Conservation (phyloP, 768 basidiomycete species). For the Naganishia friedmannii region DNA sequence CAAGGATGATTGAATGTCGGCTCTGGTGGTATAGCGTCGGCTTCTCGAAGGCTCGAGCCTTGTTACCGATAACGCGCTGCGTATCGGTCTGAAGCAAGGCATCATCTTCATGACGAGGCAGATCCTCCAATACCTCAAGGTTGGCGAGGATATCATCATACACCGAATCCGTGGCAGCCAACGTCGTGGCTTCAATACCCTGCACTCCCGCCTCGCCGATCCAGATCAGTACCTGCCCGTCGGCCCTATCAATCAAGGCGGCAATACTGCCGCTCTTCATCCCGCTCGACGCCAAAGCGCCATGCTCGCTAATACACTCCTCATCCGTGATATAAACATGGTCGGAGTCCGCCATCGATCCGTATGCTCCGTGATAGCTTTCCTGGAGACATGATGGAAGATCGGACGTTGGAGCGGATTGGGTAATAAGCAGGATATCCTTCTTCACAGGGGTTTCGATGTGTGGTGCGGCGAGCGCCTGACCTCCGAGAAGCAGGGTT, state of each 20-base stretch:
- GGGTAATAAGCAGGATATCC: slow-evolving; percentile 13
- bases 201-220: slow-evolving; percentile 53
- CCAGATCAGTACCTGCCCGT: slow-evolving; percentile 42
- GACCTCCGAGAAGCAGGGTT: background rate
- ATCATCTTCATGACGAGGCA: background rate
- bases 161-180: slow-evolving; percentile 21
- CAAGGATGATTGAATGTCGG: slow-evolving; percentile 41
- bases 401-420: slow-evolving; percentile 8
- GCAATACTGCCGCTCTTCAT: slow-evolving; percentile 35
- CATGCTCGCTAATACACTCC: slow-evolving; percentile 34
- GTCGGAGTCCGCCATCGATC: slow-evolving; percentile 27
- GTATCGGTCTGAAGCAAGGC: background rate
- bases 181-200: background rate
- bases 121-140: background rate
- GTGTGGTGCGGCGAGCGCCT: background rate
- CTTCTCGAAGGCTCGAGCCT: slow-evolving; percentile 28
- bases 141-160: slow-evolving; percentile 13
- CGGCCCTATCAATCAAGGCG: slow-evolving; percentile 21
- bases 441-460: background rate
- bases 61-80: background rate
- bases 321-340: slow-evolving; percentile 36
- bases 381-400: slow-evolving; percentile 18
- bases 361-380: slow-evolving; percentile 25
- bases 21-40: slow-evolving; percentile 30
- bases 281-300: slow-evolving; percentile 30